These are phyloP conservation scores for Mortierella hygrophila DNA, from an alignment of 192 early-diverging fungal species.

Conservation along the genomic window DNA sequence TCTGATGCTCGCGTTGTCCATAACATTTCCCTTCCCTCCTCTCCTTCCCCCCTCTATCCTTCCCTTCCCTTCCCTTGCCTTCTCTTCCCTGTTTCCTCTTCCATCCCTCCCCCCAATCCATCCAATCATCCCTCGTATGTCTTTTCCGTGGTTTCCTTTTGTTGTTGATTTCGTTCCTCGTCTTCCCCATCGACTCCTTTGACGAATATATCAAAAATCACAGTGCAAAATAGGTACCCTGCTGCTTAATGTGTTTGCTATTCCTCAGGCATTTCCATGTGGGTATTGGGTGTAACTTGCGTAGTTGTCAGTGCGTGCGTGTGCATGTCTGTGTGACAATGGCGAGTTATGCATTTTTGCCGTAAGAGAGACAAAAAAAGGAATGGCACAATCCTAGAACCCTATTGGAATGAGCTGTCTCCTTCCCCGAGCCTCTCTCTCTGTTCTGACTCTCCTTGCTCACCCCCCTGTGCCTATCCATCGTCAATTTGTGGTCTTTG, in stretches of 20 bases:
- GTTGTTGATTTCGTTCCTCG: neutral
- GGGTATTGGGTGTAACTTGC: neutral
- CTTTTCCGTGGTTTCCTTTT: neutral
- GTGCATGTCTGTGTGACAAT: neutral
- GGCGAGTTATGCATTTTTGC: too few species aligned
- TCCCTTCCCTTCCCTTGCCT: neutral
- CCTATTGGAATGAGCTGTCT: neutral
- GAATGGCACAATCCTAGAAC: neutral
- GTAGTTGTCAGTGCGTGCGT: neutral
- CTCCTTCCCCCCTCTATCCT: neutral
- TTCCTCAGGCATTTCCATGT: neutral
- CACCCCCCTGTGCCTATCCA: neutral
- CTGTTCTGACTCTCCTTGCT: neutral
- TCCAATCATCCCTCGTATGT: neutral
- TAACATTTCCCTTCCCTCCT: neutral
- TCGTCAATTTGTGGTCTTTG: neutral
- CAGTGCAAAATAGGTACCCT: neutral
- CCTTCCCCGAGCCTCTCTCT: neutral
- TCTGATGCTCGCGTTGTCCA: neutral
- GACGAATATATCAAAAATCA: neutral
- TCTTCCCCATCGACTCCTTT: neutral
- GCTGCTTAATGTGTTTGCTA: neutral
- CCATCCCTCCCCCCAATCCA: neutral
- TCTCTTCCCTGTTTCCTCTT: neutral
- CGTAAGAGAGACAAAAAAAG: neutral